These are phyloP conservation scores for Scutellospora calospora DNA, from an alignment of 371 early-diverging fungal species.

Conservation along the genomic window DNA sequence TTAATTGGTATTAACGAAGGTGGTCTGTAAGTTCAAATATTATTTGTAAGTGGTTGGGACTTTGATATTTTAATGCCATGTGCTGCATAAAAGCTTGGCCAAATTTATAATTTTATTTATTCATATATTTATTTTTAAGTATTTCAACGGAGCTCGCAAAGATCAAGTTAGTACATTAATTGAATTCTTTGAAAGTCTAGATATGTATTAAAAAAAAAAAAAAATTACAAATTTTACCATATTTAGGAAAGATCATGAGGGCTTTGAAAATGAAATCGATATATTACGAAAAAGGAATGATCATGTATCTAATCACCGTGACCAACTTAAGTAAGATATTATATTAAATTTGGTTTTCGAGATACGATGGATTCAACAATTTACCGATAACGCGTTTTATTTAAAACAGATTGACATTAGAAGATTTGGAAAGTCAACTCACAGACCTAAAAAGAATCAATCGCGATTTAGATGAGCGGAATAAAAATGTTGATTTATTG, in stretches of 20 bases:
- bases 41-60: not conserved
- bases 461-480: constrained; percentile 18
- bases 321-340: constrained; percentile 10
- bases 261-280: constrained; percentile 19
- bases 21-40: not conserved
- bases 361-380: not conserved
- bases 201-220: not conserved
- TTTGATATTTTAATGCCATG: too few relatives aligned
- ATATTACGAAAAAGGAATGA: not conserved
- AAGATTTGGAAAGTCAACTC: constrained; percentile 4
- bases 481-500: not conserved
- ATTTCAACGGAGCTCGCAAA: not conserved
- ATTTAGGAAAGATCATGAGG: constrained; percentile 15
- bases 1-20: constrained; percentile 11
- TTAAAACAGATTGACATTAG: constrained; percentile 21
- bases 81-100: too few relatives aligned
- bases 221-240: not conserved
- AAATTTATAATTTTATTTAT: not conserved
- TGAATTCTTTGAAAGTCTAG: too few relatives aligned
- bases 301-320: not conserved
- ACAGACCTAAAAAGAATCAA: constrained; percentile 12
- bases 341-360: not conserved
- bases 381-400: not conserved
- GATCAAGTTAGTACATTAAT: not conserved
- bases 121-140: not conserved